Percentiles rank a stretch among this genome's conserved stretches.
Conservation (phyloP, 2,329 filamentous ascomycete species). For the Talaromyces marneffei region DNA sequence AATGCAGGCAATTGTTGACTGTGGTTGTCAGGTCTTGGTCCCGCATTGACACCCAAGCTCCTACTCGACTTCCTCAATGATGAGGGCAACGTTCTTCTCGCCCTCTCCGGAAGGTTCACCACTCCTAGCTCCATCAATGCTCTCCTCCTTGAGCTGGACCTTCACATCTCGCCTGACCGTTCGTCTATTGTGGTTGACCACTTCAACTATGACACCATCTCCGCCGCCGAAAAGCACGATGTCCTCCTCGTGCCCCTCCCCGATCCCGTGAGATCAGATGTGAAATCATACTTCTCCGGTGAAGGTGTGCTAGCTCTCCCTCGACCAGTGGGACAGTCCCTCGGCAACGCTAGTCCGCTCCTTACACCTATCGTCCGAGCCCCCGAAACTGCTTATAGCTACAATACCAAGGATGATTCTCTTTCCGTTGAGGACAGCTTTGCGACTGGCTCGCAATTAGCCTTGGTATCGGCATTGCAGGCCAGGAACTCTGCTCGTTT, state of each 20-base stretch:
- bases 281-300: slow-evolving; percentile 72
- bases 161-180: slow-evolving; percentile 78
- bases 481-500: slow-evolving; percentile 90
- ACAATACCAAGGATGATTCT: slow-evolving; percentile 82
- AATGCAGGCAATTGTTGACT: slow-evolving; percentile 9
- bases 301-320: slow-evolving; percentile 73
- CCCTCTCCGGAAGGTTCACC: slow-evolving; percentile 66
- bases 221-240: slow-evolving; percentile 77
- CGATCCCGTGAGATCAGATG: slow-evolving; percentile 56
- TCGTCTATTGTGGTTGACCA: slow-evolving; percentile 86
- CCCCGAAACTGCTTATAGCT: slow-evolving; percentile 80
- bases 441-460: slow-evolving; percentile 75
- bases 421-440: slow-evolving; percentile 73
- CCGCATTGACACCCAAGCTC: slow-evolving; percentile 75
- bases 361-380: slow-evolving; percentile 77
- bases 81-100: slow-evolving; percentile 83
- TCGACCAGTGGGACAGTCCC: slow-evolving; percentile 68
- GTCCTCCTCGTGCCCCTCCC: slow-evolving; percentile 74
- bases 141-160: slow-evolving; percentile 80
- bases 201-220: slow-evolving; percentile 80
- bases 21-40: slow-evolving; percentile 76
- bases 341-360: slow-evolving; percentile 69
- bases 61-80: slow-evolving; percentile 89
- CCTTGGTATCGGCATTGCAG: slow-evolving; percentile 79
- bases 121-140: slow-evolving; percentile 69